A percentile compares a stretch with the other conserved stretches of the same genome.
Conservation (phyloP, 1,139 yeast genomes). For the Saccharomyces pastorianus region DNA sequence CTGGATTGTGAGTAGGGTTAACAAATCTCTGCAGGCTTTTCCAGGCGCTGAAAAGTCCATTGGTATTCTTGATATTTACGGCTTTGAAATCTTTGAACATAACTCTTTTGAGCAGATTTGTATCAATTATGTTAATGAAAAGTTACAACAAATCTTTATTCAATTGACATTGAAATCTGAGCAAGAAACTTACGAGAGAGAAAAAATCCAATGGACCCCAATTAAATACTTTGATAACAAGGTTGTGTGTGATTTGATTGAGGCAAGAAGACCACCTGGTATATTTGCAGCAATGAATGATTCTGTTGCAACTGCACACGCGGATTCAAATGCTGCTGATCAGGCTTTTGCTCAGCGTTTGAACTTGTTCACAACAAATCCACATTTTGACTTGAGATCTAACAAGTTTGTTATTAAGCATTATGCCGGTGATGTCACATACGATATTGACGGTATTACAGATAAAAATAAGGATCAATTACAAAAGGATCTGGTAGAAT, state of each 20-base stretch:
- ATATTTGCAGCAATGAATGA: slow-evolving; percentile 94
- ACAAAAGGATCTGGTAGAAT: slow-evolving; percentile 77
- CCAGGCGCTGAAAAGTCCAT: slow-evolving; percentile 57
- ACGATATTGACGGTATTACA: slow-evolving; percentile 85
- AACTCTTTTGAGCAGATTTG: slow-evolving; percentile 96
- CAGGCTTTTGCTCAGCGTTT: slow-evolving; percentile 91
- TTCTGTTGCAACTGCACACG: slow-evolving; percentile 97
- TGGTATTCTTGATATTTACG: slow-evolving; percentile 96
- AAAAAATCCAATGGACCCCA: slow-evolving; percentile 95
- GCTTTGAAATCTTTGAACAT: slow-evolving; percentile 94
- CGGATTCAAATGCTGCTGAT: slow-evolving; percentile 94
- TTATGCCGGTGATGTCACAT: slow-evolving; percentile 97
- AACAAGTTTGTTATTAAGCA: slow-evolving; percentile 87
- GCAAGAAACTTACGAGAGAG: slow-evolving; percentile 94
- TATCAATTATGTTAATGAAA: slow-evolving; percentile 94
- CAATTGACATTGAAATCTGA: slow-evolving; percentile 93
- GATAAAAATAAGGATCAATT: slow-evolving; percentile 95
- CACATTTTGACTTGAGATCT: slow-evolving; percentile 84
- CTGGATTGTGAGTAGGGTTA: slow-evolving; percentile 96
- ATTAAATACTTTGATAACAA: slow-evolving; percentile 93
- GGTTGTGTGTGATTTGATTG: slow-evolving; percentile 94
- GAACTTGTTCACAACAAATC: slow-evolving; percentile 72
- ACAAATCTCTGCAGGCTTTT: slow-evolving; percentile 52
- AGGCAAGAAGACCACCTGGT: slow-evolving; percentile 92
- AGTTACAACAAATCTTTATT: slow-evolving; percentile 92